Evolutionary conservation across 768 basidiomycete genomes (phyloP).

Genomic region (Leccinum subtestaceum): DNA sequence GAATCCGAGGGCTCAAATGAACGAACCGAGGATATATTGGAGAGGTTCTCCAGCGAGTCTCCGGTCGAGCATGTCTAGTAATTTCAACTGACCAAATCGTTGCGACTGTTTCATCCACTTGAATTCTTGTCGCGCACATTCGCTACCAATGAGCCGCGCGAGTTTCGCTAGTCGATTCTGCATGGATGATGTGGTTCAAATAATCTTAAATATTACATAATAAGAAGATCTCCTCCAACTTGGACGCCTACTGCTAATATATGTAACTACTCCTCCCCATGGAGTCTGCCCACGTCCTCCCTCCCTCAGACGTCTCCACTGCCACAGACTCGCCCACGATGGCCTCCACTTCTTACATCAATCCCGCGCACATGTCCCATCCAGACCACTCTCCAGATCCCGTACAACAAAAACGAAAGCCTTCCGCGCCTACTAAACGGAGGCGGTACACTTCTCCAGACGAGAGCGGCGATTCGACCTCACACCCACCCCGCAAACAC

Average conservation of each 20-base stretch:
- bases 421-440: conserved; percentile 45
- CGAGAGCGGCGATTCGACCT: conserved; percentile 48
- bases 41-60: conserved; percentile 73
- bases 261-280: conserved; percentile 8
- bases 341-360: conserved; percentile 35
- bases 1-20: background rate
- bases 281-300: conserved; percentile 6
- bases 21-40: conserved; percentile 84
- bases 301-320: conserved; percentile 1
- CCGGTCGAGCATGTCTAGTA: conserved; percentile 50
- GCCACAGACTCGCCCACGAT: conserved; percentile 2
- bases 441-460: conserved; percentile 63
- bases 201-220: conserved; percentile 20
- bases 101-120: conserved; percentile 44
- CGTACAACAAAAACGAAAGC: conserved; percentile 37
- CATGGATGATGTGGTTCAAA: conserved; percentile 2
- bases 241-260: conserved; percentile 7
- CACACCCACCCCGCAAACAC: conserved; percentile 47
- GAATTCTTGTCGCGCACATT: conserved; percentile 41
- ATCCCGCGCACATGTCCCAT: conserved; percentile 40
- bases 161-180: conserved; percentile 29
- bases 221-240: conserved; percentile 14
- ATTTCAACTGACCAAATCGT: background rate
- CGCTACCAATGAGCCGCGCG: conserved; percentile 32
- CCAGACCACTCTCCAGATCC: conserved; percentile 27